Base-by-base conservation (phyloP, 352 stramenopile genomes). In the Blastocystis sp. region DNA sequence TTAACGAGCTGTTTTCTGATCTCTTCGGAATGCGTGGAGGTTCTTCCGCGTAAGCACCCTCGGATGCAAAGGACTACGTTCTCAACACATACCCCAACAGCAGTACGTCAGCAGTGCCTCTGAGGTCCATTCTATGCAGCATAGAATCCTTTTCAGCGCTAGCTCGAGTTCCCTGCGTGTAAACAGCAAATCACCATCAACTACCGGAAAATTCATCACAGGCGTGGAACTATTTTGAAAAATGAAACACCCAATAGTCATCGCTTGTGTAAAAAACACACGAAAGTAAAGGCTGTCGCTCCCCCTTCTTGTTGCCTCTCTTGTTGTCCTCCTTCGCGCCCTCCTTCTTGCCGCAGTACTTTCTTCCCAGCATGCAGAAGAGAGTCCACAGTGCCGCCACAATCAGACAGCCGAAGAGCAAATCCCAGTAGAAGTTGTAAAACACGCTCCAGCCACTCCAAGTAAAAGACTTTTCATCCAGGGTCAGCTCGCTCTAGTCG, bases 311-410 rank as follows among this genome's bases (percentile, higher is more conserved):
- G 1, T 16, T 29, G 29, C 12, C 62, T 35, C 35, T 24, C 31
- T 74, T 41, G 9, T 74, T 41, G 4, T 21, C n/a, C 24, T 85
- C 31, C 60, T 69, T 66, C 50, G 65, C 66, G 9, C 21, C n/a
- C 24, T 85, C 55, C 60, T 69, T 66, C 74, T 85, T 85, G 2
- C 13, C 74, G 66, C 74, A 85, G 2, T 59, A n/a, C 60, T 85
- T 85, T 69, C 74, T 85, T 39, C 74, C 37, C 2, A 66, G 31
- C 51, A 55, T 85, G 74, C 74, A 85, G 33, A 85, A 37, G n/a
- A 33, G 33, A 2, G 33, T 26, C 74, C 74, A 85, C 26, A 85
- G 26, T 26, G 66, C 35, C n/a, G 35, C 59, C 24, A 85, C 29
- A 41, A 85, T 67, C 19, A 66, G 35, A 1, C 33, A 19, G 21